Base-by-base conservation (phyloP, 768 basidiomycete species). In the Dioszegia aurantiaca region DNA sequence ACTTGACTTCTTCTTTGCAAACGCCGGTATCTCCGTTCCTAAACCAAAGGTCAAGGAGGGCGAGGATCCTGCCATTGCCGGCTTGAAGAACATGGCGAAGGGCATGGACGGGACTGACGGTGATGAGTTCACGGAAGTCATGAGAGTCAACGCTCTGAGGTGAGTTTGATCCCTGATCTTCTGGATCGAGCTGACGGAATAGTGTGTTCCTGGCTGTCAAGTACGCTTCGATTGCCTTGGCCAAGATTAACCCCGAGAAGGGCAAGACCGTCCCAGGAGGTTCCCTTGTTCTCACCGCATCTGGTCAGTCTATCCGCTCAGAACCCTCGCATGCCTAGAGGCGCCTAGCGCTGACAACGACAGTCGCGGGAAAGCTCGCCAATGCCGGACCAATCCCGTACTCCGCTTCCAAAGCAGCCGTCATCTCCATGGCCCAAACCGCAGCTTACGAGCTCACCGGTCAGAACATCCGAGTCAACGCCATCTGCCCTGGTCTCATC, bases 1-100 rank as follows among this genome's bases (percentile, higher is more conserved):
- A 59, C 80, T 97, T 12, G 93, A 97, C 65, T 85, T 93, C 62
- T 95, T 95, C 81, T 97, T 92, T 72, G 93, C 93, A 31, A 95
- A 97, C 73, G 92, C 90, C 69, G 52, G 84, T 68, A 54, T 62
- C 44, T 41, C 51, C 3, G 33, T 53, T 11, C 51, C 26, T 40
- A 42, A 52, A n/a, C 45, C 21, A 17, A 33, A 45, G 39, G 59
- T 54, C 23, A 27, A 47, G 36, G 3, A 40, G 28, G 33, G 55
- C 5, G 63, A 46, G 2, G 55, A 64, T 11, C 42, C 51, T 5
- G 39, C 26, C 24, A 28, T 42, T 28, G 36, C 49, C 4, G 37
- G 12, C 11, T 10, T 27, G 4, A 23, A 28, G 36, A 14, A 27
- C 23, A 40, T 53, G 26, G 39, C 40, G 2, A 51, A 58, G 51